Evolutionary conservation across 2,329 filamentous ascomycete genomes (phyloP), one percentile per base, ranked within the genome.

Genomic region (Alternaria metachromatica): DNA sequence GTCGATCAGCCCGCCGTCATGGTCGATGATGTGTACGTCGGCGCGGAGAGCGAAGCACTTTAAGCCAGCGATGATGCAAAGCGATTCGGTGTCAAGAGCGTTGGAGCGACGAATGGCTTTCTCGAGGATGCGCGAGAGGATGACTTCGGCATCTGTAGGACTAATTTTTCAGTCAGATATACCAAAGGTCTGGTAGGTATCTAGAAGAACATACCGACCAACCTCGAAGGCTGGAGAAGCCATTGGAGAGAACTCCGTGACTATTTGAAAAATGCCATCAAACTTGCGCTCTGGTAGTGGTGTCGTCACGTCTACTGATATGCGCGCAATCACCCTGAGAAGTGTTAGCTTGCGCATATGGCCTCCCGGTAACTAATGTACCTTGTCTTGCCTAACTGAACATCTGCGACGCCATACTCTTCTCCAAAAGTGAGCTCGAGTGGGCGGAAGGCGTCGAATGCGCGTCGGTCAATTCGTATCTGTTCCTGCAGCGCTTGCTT

Each of bases 41-140:
- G 93, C 94, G 62, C 95, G 90, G 66, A 99, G 87, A 64, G 91
- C 91, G 89, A 96, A 99, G 83, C 92, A 96, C 80, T 96, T 97
- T 64, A 92, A 86, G 8, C 93, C 94, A 11, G 96, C 94, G 26
- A 97, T 86, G 21, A 99, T 92, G 80, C 96, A 99, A 48, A 99
- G 87, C 5, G 94, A 97, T 82, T 99, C 96, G 33, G 94, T 97
- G 80, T 98, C 95, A 44, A 99, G 88, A 7, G 96, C 95, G 71
- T 92, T 92, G 1, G 94, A 97, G 64, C 96, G 90, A 45, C 96
- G 94, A 64, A 98, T 89, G 9, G 96, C 95, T 82, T 97, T 97
- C 80, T 99, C 96, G 20, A 99, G 89, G 45, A 96, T 87, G 33
- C 95, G 90, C 10, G 94, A 94, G 26, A 98, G 88, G 45, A 97